These are phyloP conservation scores for Botrytis pseudocinerea DNA, from an alignment of 2,329 filamentous ascomycete genomes.

Conservation along the genomic window DNA sequence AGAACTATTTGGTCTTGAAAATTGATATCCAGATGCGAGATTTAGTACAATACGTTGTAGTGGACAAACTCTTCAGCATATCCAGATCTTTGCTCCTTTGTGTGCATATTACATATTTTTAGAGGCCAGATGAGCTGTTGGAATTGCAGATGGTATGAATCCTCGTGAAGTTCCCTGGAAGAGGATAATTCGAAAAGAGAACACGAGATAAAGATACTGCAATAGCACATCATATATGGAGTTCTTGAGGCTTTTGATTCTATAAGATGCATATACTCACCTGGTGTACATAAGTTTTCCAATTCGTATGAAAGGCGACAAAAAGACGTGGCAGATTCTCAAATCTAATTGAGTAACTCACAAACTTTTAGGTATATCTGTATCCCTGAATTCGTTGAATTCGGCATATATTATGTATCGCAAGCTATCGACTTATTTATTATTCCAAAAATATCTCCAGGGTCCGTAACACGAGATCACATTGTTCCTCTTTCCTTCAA, in stretches of 20 bases:
- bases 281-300: neutral
- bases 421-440: neutral
- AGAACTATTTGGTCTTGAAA: neutral
- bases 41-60: neutral
- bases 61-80: accelerated
- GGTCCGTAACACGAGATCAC: neutral
- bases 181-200: too few species aligned
- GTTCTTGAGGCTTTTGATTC: neutral
- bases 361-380: neutral
- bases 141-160: neutral
- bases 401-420: accelerated
- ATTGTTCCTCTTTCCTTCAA: neutral
- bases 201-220: neutral
- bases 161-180: neutral
- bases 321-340: neutral
- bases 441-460: too few species aligned
- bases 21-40: neutral
- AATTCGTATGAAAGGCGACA: neutral
- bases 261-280: neutral
- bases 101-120: neutral
- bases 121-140: neutral
- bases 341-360: neutral
- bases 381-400: neutral
- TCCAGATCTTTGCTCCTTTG: accelerated
- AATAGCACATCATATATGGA: neutral